Percentiles rank a stretch among this genome's conserved stretches.
phyloP scores from a whole-genome alignment of 2,329 filamentous ascomycete genomes.

The Aspergillus jensenii region DNA sequence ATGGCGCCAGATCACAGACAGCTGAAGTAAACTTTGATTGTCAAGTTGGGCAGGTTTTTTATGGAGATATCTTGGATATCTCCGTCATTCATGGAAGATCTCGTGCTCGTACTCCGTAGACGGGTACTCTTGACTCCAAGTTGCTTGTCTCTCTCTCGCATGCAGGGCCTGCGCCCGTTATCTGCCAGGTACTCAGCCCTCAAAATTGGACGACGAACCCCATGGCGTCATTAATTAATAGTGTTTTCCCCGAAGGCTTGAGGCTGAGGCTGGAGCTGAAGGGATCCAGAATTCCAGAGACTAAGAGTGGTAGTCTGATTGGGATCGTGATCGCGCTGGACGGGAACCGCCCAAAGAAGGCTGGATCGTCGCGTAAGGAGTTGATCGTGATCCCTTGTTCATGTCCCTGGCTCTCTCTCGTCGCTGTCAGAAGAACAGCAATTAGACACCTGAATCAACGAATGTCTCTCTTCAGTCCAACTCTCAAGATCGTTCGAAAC shows the following conservation, averaged over 20 bases:
- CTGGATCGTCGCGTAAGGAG: slow-evolving; percentile 22
- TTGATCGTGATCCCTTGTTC: slow-evolving; percentile 14
- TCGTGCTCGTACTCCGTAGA: too few relatives aligned
- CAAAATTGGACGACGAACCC: background rate
- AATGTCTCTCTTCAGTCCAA: background rate
- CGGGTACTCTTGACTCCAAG: too few relatives aligned
- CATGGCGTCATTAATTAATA: slow-evolving; percentile 17
- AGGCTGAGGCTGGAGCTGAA: slow-evolving; percentile 22
- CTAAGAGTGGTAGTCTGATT: background rate
- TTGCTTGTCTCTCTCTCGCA: too few relatives aligned
- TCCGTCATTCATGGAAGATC: too few relatives aligned
- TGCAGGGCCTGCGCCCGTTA: too few relatives aligned
- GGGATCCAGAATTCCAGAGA: slow-evolving; percentile 5
- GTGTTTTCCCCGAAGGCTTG: background rate
- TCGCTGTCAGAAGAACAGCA: too few relatives aligned
- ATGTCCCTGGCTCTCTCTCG: background rate
- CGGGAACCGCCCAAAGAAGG: slow-evolving; percentile 14
- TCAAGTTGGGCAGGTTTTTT: too few relatives aligned
- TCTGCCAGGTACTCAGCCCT: too few relatives aligned
- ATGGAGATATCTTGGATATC: too few relatives aligned
- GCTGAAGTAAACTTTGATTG: background rate
- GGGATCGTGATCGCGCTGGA: slow-evolving; percentile 1
- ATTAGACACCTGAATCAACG: too few relatives aligned
- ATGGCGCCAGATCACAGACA: background rate
- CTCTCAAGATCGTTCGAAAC: background rate